phyloP scores from a whole-genome alignment of 352 stramenopile species.

The Pythium plurisporium region DNA sequence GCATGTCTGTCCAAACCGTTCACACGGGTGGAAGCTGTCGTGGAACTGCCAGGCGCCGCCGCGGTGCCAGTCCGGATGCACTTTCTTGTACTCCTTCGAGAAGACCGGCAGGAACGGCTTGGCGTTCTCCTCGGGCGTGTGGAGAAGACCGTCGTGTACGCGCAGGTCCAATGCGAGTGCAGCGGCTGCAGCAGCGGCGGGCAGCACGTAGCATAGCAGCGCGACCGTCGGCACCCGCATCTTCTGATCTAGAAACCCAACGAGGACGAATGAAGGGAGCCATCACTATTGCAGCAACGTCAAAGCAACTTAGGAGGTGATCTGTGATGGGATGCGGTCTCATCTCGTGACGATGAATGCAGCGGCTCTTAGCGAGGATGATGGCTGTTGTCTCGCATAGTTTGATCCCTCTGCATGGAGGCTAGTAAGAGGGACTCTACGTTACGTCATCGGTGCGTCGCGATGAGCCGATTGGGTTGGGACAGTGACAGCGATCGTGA shows the following conservation, averaged over 20 bases:
- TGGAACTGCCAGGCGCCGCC: slow-evolving; percentile 20
- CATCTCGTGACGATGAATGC: not conserved
- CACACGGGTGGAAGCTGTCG: slow-evolving; percentile 13
- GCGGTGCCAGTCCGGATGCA: slow-evolving; percentile 10
- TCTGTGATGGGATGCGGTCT: too few relatives aligned
- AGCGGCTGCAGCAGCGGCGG: not conserved
- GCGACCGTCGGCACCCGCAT: too few relatives aligned
- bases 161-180: slow-evolving; percentile 5
- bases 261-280: not conserved
- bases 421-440: too few relatives aligned
- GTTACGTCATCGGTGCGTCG: too few relatives aligned
- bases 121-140: not conserved
- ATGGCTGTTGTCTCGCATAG: not conserved
- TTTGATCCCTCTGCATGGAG: not conserved
- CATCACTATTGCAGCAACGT: not conserved
- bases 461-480: too few relatives aligned
- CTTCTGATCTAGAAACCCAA: too few relatives aligned
- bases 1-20: slow-evolving; percentile 8
- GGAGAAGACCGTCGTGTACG: slow-evolving; percentile 3
- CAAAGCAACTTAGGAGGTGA: not conserved
- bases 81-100: slow-evolving; percentile 4
- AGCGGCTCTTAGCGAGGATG: not conserved
- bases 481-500: too few relatives aligned
- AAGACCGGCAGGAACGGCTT: slow-evolving; percentile 5
- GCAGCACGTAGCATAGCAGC: too few relatives aligned